Base-by-base conservation (phyloP, 2,329 filamentous ascomycete species). In the Aspergillus puulaauensis region DNA sequence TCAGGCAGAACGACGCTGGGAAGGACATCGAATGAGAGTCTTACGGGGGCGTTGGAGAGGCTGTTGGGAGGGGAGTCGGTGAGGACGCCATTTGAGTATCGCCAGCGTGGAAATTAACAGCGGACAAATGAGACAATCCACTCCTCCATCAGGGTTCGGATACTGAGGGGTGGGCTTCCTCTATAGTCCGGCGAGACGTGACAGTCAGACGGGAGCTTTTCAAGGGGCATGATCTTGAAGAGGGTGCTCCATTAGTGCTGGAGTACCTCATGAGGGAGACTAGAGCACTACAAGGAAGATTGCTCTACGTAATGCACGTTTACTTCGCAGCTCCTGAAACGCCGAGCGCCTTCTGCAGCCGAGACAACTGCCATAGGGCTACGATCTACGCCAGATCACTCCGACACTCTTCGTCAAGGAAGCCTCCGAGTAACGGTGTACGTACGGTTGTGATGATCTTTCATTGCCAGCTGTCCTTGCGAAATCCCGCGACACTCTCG, bases 401-500 rank as follows among this genome's bases (percentile, higher is more conserved):
- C 3, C 27, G 27, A 2, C 9, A 4, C 8, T 9, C 3, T 9
- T 31, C 9, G 27, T 31, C 27, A 11, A 31, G 9, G 1, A 9
- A 31, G 0, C 27, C 9, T 9, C 8, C 2, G 11, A 31, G 27
- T 31, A 9, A 3, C 27, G 27, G 27, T 31, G 27, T 31, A 4
- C 27, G 27, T 31, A 31, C 9, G 6, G 2, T 24, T 9, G 9
- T 12, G 61, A 68, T 76, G 33, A 54, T 71, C 48, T 71, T 48
- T 75, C 73, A 3, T 61, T 75, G 5, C 73, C 73, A n/a, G 61
- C 73, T 15, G 68, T 76, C 12, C 62, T 73, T 17, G 27, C 9
- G 1, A 9, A 31, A 3, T 73, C 65, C 57, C 68, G 76, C 40
- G 72, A 76, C 54, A 73, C 70, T 43, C 69, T 76, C 21, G 74